Conservation (phyloP, 768 basidiomycete genomes). For the Hypholoma sublateritium region DNA sequence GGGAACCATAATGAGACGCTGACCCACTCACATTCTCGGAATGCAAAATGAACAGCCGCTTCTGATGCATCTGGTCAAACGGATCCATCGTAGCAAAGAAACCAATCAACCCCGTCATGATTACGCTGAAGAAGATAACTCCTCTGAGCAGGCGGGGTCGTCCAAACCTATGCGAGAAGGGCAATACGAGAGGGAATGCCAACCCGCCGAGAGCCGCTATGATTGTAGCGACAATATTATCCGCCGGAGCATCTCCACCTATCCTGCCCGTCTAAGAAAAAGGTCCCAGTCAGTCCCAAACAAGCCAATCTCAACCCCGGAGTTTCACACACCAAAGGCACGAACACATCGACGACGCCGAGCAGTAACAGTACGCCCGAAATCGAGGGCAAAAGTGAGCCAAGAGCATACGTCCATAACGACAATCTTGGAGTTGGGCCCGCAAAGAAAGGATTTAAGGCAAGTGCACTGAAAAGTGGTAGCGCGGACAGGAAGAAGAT, state of each 20-base stretch:
- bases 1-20: not conserved
- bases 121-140: constrained; percentile 44
- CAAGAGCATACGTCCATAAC: constrained; percentile 64
- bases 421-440: constrained; percentile 39
- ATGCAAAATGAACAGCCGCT: constrained; percentile 80
- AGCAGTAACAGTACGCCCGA: constrained; percentile 57
- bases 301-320: not conserved
- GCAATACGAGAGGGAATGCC: constrained; percentile 56
- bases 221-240: constrained; percentile 84
- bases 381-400: constrained; percentile 52
- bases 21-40: constrained; percentile 74
- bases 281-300: constrained; percentile 2
- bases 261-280: constrained; percentile 71
- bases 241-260: constrained; percentile 80
- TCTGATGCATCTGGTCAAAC: constrained; percentile 87
- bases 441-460: constrained; percentile 45
- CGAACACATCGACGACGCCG: constrained; percentile 81
- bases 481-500: constrained; percentile 64
- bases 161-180: constrained; percentile 77
- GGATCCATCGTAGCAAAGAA: constrained; percentile 59
- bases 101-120: constrained; percentile 52
- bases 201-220: constrained; percentile 58
- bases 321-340: constrained; percentile 65
- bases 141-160: constrained; percentile 31
- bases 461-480: constrained; percentile 56